A percentile compares a stretch with the other conserved stretches of the same genome.
Evolutionary conservation across 805 yeast genomes (phyloP).

Genomic region (Myxozyma geophila): DNA sequence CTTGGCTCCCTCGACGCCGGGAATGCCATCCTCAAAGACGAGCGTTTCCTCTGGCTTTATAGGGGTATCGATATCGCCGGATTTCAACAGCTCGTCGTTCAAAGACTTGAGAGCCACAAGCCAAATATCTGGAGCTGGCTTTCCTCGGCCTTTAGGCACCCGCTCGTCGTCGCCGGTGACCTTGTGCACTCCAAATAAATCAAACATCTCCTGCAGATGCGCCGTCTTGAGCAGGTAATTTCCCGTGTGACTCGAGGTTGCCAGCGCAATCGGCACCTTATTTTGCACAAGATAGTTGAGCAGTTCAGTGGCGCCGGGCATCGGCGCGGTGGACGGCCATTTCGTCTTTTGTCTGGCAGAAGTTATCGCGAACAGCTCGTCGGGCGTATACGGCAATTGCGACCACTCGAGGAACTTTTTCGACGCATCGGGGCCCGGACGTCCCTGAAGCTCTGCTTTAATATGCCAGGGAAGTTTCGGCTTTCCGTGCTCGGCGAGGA

Average conservation of each 20-base stretch:
- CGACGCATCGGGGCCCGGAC: constrained; percentile 70
- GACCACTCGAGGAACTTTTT: constrained; percentile 65
- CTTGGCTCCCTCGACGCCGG: constrained; percentile 85
- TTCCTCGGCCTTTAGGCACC: constrained; percentile 83
- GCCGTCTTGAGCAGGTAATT: constrained; percentile 75
- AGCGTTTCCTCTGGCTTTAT: constrained; percentile 79
- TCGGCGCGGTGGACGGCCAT: constrained; percentile 68
- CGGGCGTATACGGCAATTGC: constrained; percentile 67
- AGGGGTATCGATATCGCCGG: constrained; percentile 40
- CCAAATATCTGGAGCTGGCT: constrained; percentile 95
- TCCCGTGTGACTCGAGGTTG: constrained; percentile 74
- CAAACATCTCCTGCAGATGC: constrained; percentile 67
- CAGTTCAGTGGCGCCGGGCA: constrained; percentile 86
- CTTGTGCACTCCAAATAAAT: constrained; percentile 63
- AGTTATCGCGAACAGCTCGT: constrained; percentile 61
- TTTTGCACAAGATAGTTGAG: constrained; percentile 56
- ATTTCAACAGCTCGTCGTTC: constrained; percentile 55
- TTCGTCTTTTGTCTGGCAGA: constrained; percentile 55
- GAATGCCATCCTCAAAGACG: constrained; percentile 93
- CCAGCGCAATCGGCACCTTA: constrained; percentile 80
- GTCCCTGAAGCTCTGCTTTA: constrained; percentile 84
- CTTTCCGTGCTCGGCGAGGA: constrained; percentile 69
- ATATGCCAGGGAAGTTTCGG: constrained; percentile 90
- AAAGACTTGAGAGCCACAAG: constrained; percentile 72
- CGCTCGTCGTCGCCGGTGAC: constrained; percentile 90